Evolutionary conservation across 305 asterid species (phyloP).

Genomic region (Andrographis paniculata): DNA sequence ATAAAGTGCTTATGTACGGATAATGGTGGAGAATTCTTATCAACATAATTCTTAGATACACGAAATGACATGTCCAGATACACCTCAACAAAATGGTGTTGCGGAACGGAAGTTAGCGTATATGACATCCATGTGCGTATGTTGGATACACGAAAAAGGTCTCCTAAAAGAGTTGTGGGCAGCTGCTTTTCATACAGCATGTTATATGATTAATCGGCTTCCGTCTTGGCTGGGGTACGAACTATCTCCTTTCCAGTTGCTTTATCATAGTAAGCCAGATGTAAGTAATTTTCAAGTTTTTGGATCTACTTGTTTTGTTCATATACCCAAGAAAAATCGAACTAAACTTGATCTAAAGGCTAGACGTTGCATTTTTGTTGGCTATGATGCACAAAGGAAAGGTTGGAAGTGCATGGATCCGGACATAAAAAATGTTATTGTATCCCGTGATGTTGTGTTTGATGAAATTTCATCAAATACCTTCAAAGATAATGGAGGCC

Average conservation of each 20-base stretch:
- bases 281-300: background rate
- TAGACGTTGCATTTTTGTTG: background rate
- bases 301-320: slow-evolving; percentile 7
- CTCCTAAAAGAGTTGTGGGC: slow-evolving; percentile 2
- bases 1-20: slow-evolving; percentile 7
- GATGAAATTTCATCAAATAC: background rate
- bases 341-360: slow-evolving; percentile 15
- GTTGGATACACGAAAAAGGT: slow-evolving; percentile 1
- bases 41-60: background rate
- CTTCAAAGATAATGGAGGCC: background rate
- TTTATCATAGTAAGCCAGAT: slow-evolving; percentile 10
- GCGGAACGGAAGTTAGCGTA: background rate
- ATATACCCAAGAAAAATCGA: background rate
- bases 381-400: background rate
- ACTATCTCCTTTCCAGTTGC: slow-evolving; percentile 7
- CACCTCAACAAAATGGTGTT: slow-evolving; percentile 3
- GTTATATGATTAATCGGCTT: slow-evolving; percentile 8
- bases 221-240: slow-evolving; percentile 14
- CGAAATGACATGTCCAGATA: slow-evolving; percentile 5
- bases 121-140: background rate
- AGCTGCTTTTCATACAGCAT: slow-evolving; percentile 3
- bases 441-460: background rate
- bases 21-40: slow-evolving; percentile 14
- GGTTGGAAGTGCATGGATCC: background rate
- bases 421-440: background rate